phyloP scores from a whole-genome alignment of 1,139 yeast genomes.

The Kodamaea ohmeri region DNA sequence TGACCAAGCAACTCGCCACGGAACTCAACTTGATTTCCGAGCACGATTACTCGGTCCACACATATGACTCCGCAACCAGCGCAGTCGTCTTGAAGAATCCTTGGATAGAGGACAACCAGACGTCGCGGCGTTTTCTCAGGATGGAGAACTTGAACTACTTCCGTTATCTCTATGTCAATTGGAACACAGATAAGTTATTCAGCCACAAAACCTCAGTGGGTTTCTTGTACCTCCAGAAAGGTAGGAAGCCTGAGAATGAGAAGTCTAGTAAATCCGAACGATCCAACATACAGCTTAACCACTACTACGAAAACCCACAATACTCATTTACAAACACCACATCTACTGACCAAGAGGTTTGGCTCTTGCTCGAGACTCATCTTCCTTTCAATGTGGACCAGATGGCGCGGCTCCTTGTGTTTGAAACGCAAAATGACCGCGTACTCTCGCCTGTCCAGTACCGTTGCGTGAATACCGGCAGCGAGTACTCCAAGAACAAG shows the following conservation, averaged over 20 bases:
- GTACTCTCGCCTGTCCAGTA: conserved; percentile 31
- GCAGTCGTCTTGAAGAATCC: conserved; percentile 53
- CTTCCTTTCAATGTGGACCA: conserved; percentile 21
- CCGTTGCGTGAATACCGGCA: conserved; percentile 18
- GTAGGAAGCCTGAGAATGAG: too few relatives aligned
- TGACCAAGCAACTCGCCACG: conserved; percentile 36
- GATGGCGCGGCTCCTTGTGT: conserved; percentile 30
- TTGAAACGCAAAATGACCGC: conserved; percentile 33
- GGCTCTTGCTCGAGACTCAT: conserved; percentile 51
- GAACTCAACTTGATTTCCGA: conserved; percentile 46
- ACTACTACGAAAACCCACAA: conserved; percentile 46
- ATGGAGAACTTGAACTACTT: conserved; percentile 45
- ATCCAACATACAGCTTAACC: conserved; percentile 5
- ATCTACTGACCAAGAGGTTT: conserved; percentile 30
- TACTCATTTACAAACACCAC: conserved; percentile 40
- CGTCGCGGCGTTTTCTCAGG: conserved; percentile 19
- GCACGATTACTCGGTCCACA: conserved; percentile 66
- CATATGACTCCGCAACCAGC: conserved; percentile 15
- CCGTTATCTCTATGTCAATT: conserved; percentile 60
- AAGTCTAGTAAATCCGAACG: neutral
- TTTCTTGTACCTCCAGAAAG: conserved; percentile 30
- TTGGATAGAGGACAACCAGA: conserved; percentile 29
- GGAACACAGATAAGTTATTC: conserved; percentile 50
- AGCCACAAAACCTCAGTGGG: conserved; percentile 20
- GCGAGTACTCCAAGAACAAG: conserved; percentile 31